Evolutionary conservation across 1,284 basidiomycete genomes (phyloP).

Genomic region (Boletus hoseneyae): DNA sequence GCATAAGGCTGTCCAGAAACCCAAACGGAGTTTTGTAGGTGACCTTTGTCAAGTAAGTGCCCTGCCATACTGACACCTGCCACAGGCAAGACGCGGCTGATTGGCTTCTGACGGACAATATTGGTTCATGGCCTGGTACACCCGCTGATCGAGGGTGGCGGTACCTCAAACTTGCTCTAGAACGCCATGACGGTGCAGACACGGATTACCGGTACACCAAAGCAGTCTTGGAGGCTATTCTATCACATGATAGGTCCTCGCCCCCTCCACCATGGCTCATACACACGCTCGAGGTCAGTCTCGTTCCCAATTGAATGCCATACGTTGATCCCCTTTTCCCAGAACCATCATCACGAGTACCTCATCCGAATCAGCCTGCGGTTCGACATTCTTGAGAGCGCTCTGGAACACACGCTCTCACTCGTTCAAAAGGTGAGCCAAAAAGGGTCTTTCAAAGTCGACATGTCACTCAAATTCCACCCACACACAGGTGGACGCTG

Average conservation of each 20-base stretch:
- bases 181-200: slow-evolving; percentile 72
- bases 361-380: slow-evolving; percentile 72
- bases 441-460: slow-evolving; percentile 1
- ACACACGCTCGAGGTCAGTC: slow-evolving; percentile 62
- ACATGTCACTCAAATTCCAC: not conserved
- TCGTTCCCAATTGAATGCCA: not conserved
- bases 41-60: slow-evolving; percentile 7
- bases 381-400: slow-evolving; percentile 77
- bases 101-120: slow-evolving; percentile 81
- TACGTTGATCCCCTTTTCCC: slow-evolving; percentile 10
- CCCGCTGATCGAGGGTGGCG: slow-evolving; percentile 83
- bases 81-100: slow-evolving; percentile 63
- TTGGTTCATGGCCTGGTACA: slow-evolving; percentile 81
- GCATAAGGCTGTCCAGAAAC: slow-evolving; percentile 67
- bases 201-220: slow-evolving; percentile 77
- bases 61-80: slow-evolving; percentile 13
- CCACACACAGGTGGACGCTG: slow-evolving; percentile 50
- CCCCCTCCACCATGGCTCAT: slow-evolving; percentile 82
- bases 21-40: slow-evolving; percentile 55
- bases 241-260: slow-evolving; percentile 60
- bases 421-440: slow-evolving; percentile 65
- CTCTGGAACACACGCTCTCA: slow-evolving; percentile 68
- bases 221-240: slow-evolving; percentile 71
- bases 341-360: slow-evolving; percentile 75
- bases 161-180: slow-evolving; percentile 79